Evolutionary conservation across 345 rosid species (phyloP).

Genomic region (Combretum micranthum): DNA sequence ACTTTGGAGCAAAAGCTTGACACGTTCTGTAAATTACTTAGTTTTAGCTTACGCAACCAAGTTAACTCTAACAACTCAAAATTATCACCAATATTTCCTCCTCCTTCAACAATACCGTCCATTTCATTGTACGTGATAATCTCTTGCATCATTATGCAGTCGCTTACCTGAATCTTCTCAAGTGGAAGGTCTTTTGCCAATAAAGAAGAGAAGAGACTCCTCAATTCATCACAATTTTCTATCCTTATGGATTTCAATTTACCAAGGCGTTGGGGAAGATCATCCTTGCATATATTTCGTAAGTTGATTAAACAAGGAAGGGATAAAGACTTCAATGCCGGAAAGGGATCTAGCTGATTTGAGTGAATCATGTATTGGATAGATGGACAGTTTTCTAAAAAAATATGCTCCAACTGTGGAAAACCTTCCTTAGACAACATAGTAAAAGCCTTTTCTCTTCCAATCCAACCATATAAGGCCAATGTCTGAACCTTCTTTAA

Average conservation of each 20-base stretch:
- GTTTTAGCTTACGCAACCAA: no score
- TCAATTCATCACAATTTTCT: constrained; percentile 9
- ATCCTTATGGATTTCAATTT: constrained; percentile 8
- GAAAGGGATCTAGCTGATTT: neutral
- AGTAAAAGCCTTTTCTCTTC: neutral
- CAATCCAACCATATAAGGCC: neutral
- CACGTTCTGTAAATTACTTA: no score
- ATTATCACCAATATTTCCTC: no score
- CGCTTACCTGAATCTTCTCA: constrained; percentile 3
- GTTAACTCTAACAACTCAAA: no score
- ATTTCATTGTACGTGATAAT: neutral
- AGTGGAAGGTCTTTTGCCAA: constrained; percentile 11
- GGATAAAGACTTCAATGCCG: constrained; percentile 12
- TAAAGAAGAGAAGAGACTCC: constrained; percentile 15
- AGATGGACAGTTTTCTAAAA: neutral
- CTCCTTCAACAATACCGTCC: no score
- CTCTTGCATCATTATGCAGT: constrained; percentile 15
- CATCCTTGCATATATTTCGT: constrained; percentile 14
- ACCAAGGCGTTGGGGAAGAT: constrained; percentile 1
- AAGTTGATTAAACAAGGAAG: constrained; percentile 10
- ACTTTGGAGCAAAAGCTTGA: no score
- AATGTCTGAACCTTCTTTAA: neutral
- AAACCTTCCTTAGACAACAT: constrained; percentile 4
- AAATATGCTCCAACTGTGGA: constrained; percentile 11
- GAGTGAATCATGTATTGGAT: neutral